Conservation (phyloP, 148 eudicot genomes). For the Pharnaceum exiguum region DNA sequence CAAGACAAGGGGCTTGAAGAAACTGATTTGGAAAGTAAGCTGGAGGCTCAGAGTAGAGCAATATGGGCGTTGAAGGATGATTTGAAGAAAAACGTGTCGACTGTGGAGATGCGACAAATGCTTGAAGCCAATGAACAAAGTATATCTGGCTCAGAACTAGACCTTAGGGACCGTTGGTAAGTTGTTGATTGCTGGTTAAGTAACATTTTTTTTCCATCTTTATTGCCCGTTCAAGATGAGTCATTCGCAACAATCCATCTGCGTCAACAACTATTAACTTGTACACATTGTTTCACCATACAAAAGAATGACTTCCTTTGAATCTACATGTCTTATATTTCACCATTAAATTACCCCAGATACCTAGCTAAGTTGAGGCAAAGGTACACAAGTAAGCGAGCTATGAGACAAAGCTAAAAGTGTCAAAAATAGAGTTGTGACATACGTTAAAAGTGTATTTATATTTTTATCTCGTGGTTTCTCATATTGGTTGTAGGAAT, state of each 20-base stretch:
- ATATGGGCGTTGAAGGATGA: slow-evolving; percentile 88
- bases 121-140: slow-evolving; percentile 78
- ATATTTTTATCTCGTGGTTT: neutral
- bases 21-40: slow-evolving; percentile 42
- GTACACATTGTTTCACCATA: no score
- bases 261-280: no score
- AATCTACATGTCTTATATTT: neutral
- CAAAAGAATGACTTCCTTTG: neutral
- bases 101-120: slow-evolving; percentile 74
- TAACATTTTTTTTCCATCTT: no score
- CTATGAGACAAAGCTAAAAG: no score
- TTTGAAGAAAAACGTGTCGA: slow-evolving; percentile 69
- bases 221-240: no score
- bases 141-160: slow-evolving; percentile 80
- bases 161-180: slow-evolving; percentile 87
- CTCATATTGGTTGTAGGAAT: neutral
- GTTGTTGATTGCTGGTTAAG: no score
- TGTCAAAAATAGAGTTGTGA: no score
- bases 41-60: slow-evolving; percentile 77
- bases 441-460: neutral
- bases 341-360: no score
- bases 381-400: no score
- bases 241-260: no score
- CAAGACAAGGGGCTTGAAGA: slow-evolving; percentile 19
- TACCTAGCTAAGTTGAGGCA: no score